Evolutionary conservation across 306 rosid species (phyloP).

Genomic region (Argentina anserina): DNA sequence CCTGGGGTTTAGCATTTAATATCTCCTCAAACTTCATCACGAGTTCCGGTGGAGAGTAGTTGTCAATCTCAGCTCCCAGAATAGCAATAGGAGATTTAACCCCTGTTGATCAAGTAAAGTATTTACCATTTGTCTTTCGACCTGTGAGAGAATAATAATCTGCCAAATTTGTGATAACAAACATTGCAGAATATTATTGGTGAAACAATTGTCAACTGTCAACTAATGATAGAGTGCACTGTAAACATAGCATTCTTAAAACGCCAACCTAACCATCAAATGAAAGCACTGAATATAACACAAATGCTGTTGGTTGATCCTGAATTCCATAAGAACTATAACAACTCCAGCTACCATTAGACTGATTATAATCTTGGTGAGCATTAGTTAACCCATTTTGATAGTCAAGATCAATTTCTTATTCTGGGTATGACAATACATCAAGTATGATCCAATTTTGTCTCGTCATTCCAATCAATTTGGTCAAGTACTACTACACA

Average conservation of each 20-base stretch:
- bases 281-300: background rate
- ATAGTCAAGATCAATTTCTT: background rate
- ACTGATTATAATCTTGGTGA: background rate
- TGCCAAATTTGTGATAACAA: background rate
- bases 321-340: background rate
- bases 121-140: background rate
- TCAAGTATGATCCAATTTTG: background rate
- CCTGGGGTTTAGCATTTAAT: conserved; percentile 51
- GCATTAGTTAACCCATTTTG: background rate
- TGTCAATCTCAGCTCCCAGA: conserved; percentile 59
- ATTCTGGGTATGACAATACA: background rate
- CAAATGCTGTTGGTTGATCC: background rate
- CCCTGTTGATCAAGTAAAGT: conserved; percentile 25
- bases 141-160: background rate
- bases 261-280: background rate
- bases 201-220: background rate
- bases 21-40: conserved; percentile 50
- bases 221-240: background rate
- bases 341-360: background rate
- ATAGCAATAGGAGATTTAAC: conserved; percentile 37
- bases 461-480: background rate
- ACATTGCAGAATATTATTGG: background rate
- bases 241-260: background rate
- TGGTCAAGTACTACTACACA: background rate
- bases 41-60: conserved; percentile 52